Evolutionary conservation across 2,329 filamentous ascomycete species (phyloP).

Genomic region (Fusarium metavorans): DNA sequence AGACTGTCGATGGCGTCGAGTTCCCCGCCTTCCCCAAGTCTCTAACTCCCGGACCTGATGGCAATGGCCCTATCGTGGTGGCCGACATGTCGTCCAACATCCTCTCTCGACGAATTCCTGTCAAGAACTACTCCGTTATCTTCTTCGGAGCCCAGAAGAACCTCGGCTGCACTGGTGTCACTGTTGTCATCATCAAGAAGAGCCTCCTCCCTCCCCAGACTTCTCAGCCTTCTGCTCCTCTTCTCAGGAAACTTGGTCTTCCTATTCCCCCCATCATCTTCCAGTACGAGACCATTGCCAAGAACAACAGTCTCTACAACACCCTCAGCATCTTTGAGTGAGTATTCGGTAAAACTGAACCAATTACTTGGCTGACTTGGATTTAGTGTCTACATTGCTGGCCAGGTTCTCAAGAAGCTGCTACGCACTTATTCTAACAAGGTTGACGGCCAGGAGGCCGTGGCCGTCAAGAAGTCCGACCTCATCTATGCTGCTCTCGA

Average conservation of each 20-base stretch:
- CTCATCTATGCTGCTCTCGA: conserved; percentile 85
- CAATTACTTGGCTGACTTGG: conserved; percentile 13
- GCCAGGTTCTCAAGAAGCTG: conserved; percentile 86
- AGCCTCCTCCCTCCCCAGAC: conserved; percentile 77
- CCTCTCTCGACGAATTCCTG: conserved; percentile 81
- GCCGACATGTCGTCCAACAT: conserved; percentile 97
- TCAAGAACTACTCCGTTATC: conserved; percentile 83
- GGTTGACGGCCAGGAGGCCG: conserved; percentile 80
- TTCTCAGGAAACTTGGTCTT: conserved; percentile 81
- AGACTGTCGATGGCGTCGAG: conserved; percentile 94
- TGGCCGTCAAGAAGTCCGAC: conserved; percentile 80
- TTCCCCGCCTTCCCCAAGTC: conserved; percentile 79
- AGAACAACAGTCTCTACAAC: conserved; percentile 97
- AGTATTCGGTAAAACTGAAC: conserved; percentile 40
- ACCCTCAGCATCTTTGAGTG: conserved; percentile 92
- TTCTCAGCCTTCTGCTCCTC: conserved; percentile 72
- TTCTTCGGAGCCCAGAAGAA: conserved; percentile 98
- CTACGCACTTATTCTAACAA: conserved; percentile 74
- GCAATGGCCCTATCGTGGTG: conserved; percentile 80
- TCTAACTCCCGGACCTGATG: conserved; percentile 68
- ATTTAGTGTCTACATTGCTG: conserved; percentile 83
- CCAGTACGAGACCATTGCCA: conserved; percentile 85
- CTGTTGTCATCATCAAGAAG: conserved; percentile 87
- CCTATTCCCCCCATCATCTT: conserved; percentile 83
- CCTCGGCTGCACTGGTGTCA: conserved; percentile 86